Evolutionary conservation across 371 early-diverging fungal species (phyloP).

Genomic region (Mortierella sp.): DNA sequence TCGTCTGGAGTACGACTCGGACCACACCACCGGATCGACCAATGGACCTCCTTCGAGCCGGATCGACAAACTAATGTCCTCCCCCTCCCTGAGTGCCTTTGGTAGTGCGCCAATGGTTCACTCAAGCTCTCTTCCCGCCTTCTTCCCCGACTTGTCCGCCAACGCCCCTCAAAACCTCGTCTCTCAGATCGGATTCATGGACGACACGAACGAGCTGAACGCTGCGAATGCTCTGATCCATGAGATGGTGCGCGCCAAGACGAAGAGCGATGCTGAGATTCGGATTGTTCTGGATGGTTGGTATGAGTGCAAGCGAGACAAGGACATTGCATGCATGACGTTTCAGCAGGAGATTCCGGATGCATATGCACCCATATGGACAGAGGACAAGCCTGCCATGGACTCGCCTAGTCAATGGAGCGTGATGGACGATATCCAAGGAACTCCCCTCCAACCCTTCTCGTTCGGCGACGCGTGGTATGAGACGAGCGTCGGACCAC

Average conservation of each 20-base stretch:
- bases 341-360: slow-evolving; percentile 35
- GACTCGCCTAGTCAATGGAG: slow-evolving; percentile 27
- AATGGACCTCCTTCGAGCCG: slow-evolving; percentile 23
- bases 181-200: slow-evolving; percentile 56
- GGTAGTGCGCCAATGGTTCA: slow-evolving; percentile 27
- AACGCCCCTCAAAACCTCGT: slow-evolving; percentile 56
- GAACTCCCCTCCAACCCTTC: slow-evolving; percentile 7
- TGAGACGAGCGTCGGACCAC: slow-evolving; percentile 43
- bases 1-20: slow-evolving; percentile 54
- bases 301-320: slow-evolving; percentile 55
- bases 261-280: slow-evolving; percentile 54
- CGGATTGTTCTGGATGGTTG: slow-evolving; percentile 57
- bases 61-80: slow-evolving; percentile 36
- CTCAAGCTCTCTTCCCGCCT: slow-evolving; percentile 39
- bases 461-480: slow-evolving; percentile 22
- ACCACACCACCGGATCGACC: slow-evolving; percentile 28
- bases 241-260: slow-evolving; percentile 47
- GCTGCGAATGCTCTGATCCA: slow-evolving; percentile 45
- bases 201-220: slow-evolving; percentile 54
- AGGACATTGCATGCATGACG: slow-evolving; percentile 34
- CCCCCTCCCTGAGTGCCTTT: slow-evolving; percentile 42
- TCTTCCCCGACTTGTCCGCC: slow-evolving; percentile 53
- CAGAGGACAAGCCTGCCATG: slow-evolving; percentile 15
- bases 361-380: slow-evolving; percentile 11
- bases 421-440: slow-evolving; percentile 13